A percentile compares a stretch with the other conserved stretches of the same genome.
Conservation (phyloP, 768 basidiomycete species). For the Hygrophorus pudorinus region DNA sequence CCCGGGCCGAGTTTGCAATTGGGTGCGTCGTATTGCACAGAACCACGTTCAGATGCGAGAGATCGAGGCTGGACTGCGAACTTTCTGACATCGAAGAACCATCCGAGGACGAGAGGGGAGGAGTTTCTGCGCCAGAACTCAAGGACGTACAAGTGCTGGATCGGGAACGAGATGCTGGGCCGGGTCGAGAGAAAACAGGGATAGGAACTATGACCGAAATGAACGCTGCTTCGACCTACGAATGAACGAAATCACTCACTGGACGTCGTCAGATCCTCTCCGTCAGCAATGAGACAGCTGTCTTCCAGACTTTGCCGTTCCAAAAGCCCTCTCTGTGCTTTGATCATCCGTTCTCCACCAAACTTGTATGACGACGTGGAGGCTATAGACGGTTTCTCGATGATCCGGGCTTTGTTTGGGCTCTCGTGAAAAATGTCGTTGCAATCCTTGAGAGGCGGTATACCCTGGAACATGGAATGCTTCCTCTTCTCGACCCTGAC, state of each 20-base stretch:
- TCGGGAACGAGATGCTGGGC: slow-evolving; percentile 39
- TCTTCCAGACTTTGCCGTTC: slow-evolving; percentile 63
- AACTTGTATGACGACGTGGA: slow-evolving; percentile 56
- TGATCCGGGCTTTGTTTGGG: slow-evolving; percentile 37
- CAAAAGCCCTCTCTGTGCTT: slow-evolving; percentile 48
- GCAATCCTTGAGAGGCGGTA: slow-evolving; percentile 15
- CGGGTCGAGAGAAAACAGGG: slow-evolving; percentile 56
- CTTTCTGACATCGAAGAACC: slow-evolving; percentile 60
- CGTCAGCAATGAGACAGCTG: slow-evolving; percentile 51
- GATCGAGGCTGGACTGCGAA: slow-evolving; percentile 71
- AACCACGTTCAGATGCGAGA: slow-evolving; percentile 46
- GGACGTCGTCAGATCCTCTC: slow-evolving; percentile 43
- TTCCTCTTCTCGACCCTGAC: slow-evolving; percentile 52
- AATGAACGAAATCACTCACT: no score
- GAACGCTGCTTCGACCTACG: background rate
- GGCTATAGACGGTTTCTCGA: slow-evolving; percentile 58
- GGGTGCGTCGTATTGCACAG: slow-evolving; percentile 50
- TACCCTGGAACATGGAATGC: slow-evolving; percentile 31
- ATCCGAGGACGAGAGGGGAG: slow-evolving; percentile 60
- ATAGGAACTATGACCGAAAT: slow-evolving; percentile 14
- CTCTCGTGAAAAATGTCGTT: slow-evolving; percentile 18
- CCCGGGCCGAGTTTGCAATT: slow-evolving; percentile 23
- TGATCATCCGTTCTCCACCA: slow-evolving; percentile 60
- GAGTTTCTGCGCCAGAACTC: slow-evolving; percentile 61
- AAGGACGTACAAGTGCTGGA: slow-evolving; percentile 60